A percentile compares a stretch with the other conserved stretches of the same genome.
Conservation (phyloP, 2,329 filamentous ascomycete genomes). For the Daldinia eschscholtzii region DNA sequence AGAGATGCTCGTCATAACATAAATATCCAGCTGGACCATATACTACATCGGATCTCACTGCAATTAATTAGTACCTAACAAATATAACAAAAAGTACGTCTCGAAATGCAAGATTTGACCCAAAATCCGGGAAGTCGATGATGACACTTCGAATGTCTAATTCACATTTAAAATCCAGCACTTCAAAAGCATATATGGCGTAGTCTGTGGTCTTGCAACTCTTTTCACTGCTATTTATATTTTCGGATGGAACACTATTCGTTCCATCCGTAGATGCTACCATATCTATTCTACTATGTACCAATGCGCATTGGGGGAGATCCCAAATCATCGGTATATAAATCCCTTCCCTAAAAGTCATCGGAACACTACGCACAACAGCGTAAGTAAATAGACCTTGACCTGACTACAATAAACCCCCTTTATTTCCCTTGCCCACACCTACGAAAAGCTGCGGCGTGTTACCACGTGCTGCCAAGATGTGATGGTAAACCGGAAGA, state of each 20-base stretch:
- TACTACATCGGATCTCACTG: too few relatives aligned
- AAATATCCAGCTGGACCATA: too few relatives aligned
- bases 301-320: slow-evolving; percentile 6
- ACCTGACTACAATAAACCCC: slow-evolving; percentile 5
- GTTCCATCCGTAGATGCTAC: slow-evolving; percentile 27
- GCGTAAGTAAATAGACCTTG: neutral
- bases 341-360: slow-evolving; percentile 14
- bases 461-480: neutral
- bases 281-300: slow-evolving; percentile 17
- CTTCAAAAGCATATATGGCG: neutral
- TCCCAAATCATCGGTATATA: slow-evolving; percentile 9
- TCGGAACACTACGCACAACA: slow-evolving; percentile 10
- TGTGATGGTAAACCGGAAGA: neutral
- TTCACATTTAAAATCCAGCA: neutral
- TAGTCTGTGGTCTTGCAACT: slow-evolving; percentile 12
- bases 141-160: neutral
- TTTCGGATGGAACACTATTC: slow-evolving; percentile 12
- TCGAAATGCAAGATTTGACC: neutral
- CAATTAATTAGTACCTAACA: too few relatives aligned
- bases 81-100: too few relatives aligned
- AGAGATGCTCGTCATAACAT: too few relatives aligned
- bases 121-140: neutral
- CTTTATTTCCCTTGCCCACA: slow-evolving; percentile 3
- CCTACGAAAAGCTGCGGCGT: neutral
- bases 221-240: slow-evolving; percentile 19